Conservation (phyloP, 441 rosid species). For the Euphorbia neoarborescens region DNA sequence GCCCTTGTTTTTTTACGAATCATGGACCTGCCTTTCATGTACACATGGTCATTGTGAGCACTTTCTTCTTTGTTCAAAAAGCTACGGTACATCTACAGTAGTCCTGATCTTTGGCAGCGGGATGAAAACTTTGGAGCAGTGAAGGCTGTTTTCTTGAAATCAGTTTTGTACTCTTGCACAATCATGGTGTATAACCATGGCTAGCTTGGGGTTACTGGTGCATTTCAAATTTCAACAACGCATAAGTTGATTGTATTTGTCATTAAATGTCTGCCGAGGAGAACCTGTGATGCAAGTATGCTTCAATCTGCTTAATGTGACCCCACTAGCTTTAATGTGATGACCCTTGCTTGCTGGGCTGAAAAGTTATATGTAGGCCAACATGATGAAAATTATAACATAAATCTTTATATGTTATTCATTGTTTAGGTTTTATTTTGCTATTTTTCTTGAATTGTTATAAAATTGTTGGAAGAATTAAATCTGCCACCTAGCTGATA, state of each 20-base stretch:
- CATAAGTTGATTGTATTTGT: neutral
- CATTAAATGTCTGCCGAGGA: neutral
- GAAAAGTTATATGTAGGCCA: conserved; percentile 1
- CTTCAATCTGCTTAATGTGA: neutral
- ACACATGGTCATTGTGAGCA: neutral
- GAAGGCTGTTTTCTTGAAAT: conserved; percentile 1
- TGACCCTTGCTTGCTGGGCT: neutral
- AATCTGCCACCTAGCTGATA: conserved; percentile 23
- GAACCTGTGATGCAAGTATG: neutral
- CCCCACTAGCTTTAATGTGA: neutral
- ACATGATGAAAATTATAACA: neutral
- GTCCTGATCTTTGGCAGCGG: neutral
- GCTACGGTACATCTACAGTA: neutral
- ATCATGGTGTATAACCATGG: conserved; percentile 1
- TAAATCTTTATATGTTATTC: neutral
- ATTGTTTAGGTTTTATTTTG: neutral
- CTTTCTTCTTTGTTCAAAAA: neutral
- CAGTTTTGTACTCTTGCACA: conserved; percentile 7
- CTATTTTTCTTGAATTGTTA: neutral
- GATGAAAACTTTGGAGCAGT: neutral
- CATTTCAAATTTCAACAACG: neutral
- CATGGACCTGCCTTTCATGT: neutral
- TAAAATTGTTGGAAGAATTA: conserved; percentile 11
- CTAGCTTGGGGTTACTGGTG: neutral
- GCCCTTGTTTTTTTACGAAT: neutral